phyloP scores from a whole-genome alignment of 257 asterid species.

The Catharanthus roseus region DNA sequence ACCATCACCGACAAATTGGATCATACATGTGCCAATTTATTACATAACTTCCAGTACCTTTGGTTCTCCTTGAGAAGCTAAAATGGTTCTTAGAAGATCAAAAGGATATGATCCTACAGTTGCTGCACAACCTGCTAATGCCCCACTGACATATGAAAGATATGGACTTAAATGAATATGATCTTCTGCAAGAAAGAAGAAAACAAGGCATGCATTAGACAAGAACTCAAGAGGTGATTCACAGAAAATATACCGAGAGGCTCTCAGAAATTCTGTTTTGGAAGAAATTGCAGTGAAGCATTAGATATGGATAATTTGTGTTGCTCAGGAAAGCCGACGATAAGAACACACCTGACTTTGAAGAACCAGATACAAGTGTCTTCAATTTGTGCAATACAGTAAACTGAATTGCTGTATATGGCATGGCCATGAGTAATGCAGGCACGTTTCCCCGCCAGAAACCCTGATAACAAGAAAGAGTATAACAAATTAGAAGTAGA shows the following conservation, averaged over 20 bases:
- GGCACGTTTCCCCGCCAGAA: slow-evolving; percentile 99
- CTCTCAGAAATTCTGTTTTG: neutral
- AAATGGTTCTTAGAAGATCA: slow-evolving; percentile 85
- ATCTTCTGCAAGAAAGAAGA: slow-evolving; percentile 54
- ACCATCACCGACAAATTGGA: neutral
- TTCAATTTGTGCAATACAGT: slow-evolving; percentile 71
- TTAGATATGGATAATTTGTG: neutral
- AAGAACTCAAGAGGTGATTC: neutral
- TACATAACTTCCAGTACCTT: slow-evolving; percentile 44
- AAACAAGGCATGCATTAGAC: slow-evolving; percentile 19
- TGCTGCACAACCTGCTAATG: slow-evolving; percentile 94
- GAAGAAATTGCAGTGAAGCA: neutral
- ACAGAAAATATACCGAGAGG: neutral
- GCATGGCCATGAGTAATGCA: slow-evolving; percentile 95
- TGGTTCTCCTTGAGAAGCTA: slow-evolving; percentile 99
- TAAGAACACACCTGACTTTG: slow-evolving; percentile 61
- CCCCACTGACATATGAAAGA: slow-evolving; percentile 84
- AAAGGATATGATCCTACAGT: slow-evolving; percentile 95
- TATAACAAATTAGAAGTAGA: slow-evolving; percentile 9
- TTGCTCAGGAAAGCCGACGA: slow-evolving; percentile 8
- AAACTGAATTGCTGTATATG: slow-evolving; percentile 91
- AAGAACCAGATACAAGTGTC: slow-evolving; percentile 79
- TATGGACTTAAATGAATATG: slow-evolving; percentile 69
- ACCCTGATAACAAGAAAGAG: slow-evolving; percentile 42
- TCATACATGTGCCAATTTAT: neutral